These are phyloP conservation scores for Xanthoceras sorbifolium DNA, from an alignment of 345 rosid genomes.

Conservation along the genomic window DNA sequence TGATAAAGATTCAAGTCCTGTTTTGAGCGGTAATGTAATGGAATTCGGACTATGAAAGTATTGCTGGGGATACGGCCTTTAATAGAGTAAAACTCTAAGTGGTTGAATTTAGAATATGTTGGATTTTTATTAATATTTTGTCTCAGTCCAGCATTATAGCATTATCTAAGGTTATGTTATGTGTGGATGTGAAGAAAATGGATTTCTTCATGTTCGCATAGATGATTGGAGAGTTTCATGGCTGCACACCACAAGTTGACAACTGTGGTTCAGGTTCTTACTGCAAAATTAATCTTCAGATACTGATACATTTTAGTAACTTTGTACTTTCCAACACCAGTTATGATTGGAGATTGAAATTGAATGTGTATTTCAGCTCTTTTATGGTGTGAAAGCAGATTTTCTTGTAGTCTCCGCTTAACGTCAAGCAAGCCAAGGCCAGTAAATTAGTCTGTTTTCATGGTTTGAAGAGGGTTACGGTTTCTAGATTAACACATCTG, in stretches of 20 bases:
- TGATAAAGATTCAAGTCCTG: background rate
- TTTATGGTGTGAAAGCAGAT: background rate
- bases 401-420: background rate
- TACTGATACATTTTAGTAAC: background rate
- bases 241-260: background rate
- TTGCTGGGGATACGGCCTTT: background rate
- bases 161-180: background rate
- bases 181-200: background rate
- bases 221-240: background rate
- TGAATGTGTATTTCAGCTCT: background rate
- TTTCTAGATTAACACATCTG: background rate
- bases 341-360: background rate
- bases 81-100: background rate
- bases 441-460: background rate
- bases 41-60: background rate
- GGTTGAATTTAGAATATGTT: background rate
- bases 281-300: background rate
- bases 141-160: background rate
- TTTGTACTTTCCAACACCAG: background rate
- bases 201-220: background rate
- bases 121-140: background rate
- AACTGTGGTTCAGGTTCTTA: background rate
- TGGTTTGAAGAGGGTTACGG: background rate
- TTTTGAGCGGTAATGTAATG: background rate
- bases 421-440: background rate